Evolutionary conservation across 1,284 basidiomycete species (phyloP), one percentile per base, ranked within the genome.

Genomic region (Exsudoporus floridanus): DNA sequence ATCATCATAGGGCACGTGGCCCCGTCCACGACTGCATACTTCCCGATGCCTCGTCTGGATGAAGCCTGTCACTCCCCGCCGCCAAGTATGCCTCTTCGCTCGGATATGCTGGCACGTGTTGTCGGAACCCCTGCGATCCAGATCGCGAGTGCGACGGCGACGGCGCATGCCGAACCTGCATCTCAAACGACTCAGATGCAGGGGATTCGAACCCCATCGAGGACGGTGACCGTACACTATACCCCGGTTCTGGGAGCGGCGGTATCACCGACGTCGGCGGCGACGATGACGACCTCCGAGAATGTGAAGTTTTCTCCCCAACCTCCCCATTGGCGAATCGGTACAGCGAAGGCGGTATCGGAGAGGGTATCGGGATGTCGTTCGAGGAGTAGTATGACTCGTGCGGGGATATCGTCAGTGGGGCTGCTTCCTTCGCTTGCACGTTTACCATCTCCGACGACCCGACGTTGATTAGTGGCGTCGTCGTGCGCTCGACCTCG

Each of bases 371-470:
- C 3, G 86, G 84, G 30, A 89, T 75, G 44, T 86, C 84, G 8
- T 78, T 86, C 10, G 74, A 80, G 23, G 88, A 87, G 64, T 90
- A 88, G 63, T 88, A 88, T n/a, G 88, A 88, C 6, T 46, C 50
- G 14, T 57, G 62, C 16, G 66, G 60, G 13, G 62, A 55, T 34
- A 45, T 5, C 6, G 45, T 18, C n/a, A 23, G 7, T 4, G 18
- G 21, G 19, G n/a, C 4, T 4, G 25, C 6, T n/a, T 34, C 42
- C 25, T 46, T 19, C 5, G 42, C 10, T 21, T 41, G 52, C 35
- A 27, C n/a, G 12, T 50, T 47, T 12, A 38, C 10, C 42, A 50
- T 48, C 27, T 56, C 53, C 5, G 56, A 45, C 16, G 52, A 43
- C n/a, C 33, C 56, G 3, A 66, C 51, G 0, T 50, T 41, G 23